phyloP scores from a whole-genome alignment of 2,329 filamentous ascomycete species.

The Verticillium tricorpus region DNA sequence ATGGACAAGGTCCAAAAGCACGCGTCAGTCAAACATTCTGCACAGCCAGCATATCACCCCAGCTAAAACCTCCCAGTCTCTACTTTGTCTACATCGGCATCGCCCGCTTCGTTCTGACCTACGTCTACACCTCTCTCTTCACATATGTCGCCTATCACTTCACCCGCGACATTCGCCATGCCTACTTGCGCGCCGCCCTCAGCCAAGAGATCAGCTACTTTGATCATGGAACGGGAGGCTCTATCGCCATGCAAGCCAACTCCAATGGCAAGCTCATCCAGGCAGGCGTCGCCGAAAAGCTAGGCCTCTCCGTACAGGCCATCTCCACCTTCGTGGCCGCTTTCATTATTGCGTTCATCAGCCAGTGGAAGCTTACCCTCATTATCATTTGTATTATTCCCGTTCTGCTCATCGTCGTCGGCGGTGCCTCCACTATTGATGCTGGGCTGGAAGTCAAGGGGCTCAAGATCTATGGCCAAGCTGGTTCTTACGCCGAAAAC shows the following conservation, averaged over 20 bases:
- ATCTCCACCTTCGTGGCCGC: slow-evolving; percentile 27
- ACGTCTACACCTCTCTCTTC: slow-evolving; percentile 32
- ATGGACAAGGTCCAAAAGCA: slow-evolving; percentile 9
- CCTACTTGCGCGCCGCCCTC: slow-evolving; percentile 45
- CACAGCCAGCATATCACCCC: background rate
- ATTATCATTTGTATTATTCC: slow-evolving; percentile 38
- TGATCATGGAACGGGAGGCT: slow-evolving; percentile 33
- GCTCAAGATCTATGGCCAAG: slow-evolving; percentile 18
- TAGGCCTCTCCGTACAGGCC: slow-evolving; percentile 27
- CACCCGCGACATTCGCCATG: slow-evolving; percentile 39
- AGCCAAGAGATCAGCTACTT: slow-evolving; percentile 46
- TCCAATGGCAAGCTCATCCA: slow-evolving; percentile 32
- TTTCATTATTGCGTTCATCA: slow-evolving; percentile 28
- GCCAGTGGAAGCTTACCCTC: slow-evolving; percentile 34
- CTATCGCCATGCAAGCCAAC: slow-evolving; percentile 33
- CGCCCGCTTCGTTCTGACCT: slow-evolving; percentile 13
- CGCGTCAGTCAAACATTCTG: background rate
- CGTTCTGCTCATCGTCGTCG: slow-evolving; percentile 10
- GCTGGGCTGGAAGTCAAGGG: slow-evolving; percentile 17
- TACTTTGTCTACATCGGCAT: slow-evolving; percentile 23
- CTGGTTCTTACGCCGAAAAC: slow-evolving; percentile 21
- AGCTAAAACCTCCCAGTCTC: slow-evolving; percentile 8
- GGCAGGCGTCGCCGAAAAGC: slow-evolving; percentile 28
- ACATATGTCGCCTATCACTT: slow-evolving; percentile 46
- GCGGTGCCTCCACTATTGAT: slow-evolving; percentile 17